Evolutionary conservation across 2,329 filamentous ascomycete genomes (phyloP).

Genomic region (Chalara sp.): DNA sequence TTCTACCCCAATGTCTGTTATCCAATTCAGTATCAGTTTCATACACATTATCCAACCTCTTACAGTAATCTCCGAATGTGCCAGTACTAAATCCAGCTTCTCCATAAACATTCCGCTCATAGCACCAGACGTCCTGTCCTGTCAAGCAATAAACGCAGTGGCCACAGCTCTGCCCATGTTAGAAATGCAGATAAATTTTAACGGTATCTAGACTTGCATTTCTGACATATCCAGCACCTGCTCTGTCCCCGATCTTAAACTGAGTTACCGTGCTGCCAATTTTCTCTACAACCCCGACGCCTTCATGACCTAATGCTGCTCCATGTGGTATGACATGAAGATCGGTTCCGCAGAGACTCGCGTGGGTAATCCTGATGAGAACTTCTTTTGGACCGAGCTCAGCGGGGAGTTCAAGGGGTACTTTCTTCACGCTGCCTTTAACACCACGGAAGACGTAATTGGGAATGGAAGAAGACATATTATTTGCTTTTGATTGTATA

Average conservation of each 20-base stretch:
- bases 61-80: constrained; percentile 36
- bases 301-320: constrained; percentile 57
- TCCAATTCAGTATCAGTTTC: too few species aligned
- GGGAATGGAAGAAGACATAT: background rate
- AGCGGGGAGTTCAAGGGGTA: background rate
- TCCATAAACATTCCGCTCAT: constrained; percentile 32
- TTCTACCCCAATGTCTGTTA: constrained; percentile 31
- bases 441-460: background rate
- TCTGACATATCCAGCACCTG: constrained; percentile 35
- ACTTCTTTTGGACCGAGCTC: constrained; percentile 29
- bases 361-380: constrained; percentile 53
- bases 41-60: too few species aligned
- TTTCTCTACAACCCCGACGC: constrained; percentile 59
- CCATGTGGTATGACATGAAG: constrained; percentile 28
- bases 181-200: too few species aligned
- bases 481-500: background rate
- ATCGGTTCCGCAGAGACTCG: constrained; percentile 57
- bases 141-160: constrained; percentile 35
- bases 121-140: constrained; percentile 37
- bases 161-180: constrained; percentile 27
- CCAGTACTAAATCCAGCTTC: constrained; percentile 35
- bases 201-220: constrained; percentile 4
- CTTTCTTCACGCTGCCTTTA: background rate
- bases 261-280: constrained; percentile 48
- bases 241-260: constrained; percentile 47